Percentiles rank a stretch among this genome's conserved stretches.
phyloP scores from a whole-genome alignment of 306 rosid genomes.

The Fagus sylvatica region DNA sequence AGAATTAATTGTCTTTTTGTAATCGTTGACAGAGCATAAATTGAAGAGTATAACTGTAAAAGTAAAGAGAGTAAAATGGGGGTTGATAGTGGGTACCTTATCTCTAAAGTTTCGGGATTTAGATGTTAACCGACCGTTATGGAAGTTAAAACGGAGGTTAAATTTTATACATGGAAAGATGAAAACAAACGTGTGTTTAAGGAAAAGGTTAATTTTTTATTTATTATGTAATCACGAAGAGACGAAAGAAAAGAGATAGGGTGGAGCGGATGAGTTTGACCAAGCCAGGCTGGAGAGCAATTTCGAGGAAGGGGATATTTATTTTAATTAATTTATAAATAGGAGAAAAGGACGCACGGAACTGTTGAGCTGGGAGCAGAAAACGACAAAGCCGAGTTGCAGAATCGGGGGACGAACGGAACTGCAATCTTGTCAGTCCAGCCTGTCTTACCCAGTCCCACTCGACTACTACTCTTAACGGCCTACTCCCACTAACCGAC shows the following conservation, averaged over 20 bases:
- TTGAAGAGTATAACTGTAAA: neutral
- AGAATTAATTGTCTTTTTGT: too few relatives aligned
- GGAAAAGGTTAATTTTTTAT: neutral
- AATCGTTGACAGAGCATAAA: too few relatives aligned
- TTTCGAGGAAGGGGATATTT: slow-evolving; percentile 5
- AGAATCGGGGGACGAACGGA: slow-evolving; percentile 43
- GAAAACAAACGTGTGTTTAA: slow-evolving; percentile 15
- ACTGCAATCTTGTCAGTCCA: slow-evolving; percentile 38
- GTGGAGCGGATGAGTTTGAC: slow-evolving; percentile 39
- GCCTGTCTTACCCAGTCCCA: slow-evolving; percentile 42
- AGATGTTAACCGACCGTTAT: slow-evolving; percentile 25
- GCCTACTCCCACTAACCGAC: slow-evolving; percentile 30
- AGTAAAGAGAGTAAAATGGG: neutral
- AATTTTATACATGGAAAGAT: neutral
- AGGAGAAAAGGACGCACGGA: slow-evolving; percentile 33
- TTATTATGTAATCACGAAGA: neutral
- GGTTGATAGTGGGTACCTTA: neutral
- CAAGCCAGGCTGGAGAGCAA: slow-evolving; percentile 51
- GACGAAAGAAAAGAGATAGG: neutral
- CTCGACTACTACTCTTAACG: slow-evolving; percentile 32
- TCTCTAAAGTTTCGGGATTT: neutral
- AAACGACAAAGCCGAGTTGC: slow-evolving; percentile 45
- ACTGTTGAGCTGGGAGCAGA: slow-evolving; percentile 37
- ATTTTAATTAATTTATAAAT: neutral
- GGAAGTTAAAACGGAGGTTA: slow-evolving; percentile 17